Conservation (phyloP, 192 early-diverging fungal genomes). For the Polychytrium aggregatum region DNA sequence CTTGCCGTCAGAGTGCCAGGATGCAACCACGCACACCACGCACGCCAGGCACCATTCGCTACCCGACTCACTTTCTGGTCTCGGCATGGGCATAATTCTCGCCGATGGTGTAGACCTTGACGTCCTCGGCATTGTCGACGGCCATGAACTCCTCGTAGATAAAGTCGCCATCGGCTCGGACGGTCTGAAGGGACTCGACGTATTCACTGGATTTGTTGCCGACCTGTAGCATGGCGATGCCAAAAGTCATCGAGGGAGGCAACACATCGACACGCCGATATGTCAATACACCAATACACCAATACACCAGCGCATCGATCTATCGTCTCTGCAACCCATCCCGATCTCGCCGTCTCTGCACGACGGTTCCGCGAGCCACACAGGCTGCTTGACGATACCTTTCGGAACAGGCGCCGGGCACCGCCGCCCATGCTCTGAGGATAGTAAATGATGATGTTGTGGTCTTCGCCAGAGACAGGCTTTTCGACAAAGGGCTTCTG, state of each 20-base stretch:
- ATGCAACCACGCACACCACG: not conserved
- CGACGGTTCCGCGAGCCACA: no score
- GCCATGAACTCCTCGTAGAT: constrained; percentile 94
- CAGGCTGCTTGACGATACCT: constrained; percentile 2
- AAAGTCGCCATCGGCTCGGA: constrained; percentile 69
- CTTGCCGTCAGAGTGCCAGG: not conserved
- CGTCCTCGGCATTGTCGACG: constrained; percentile 91
- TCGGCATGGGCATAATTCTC: constrained; percentile 85
- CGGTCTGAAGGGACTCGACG: constrained; percentile 47
- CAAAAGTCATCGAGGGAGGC: no score
- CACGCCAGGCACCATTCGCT: no score
- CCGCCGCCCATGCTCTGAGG: constrained; percentile 62
- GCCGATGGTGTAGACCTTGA: constrained; percentile 96
- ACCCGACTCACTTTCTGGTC: constrained; percentile 75
- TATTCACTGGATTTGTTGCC: constrained; percentile 95
- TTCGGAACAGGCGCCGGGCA: constrained; percentile 29
- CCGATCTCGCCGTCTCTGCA: no score
- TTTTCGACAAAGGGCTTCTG: constrained; percentile 97
- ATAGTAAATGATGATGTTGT: constrained; percentile 97
- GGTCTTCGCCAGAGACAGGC: constrained; percentile 90
- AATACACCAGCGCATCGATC: no score
- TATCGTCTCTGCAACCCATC: no score
- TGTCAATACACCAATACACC: no score
- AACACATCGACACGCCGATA: no score
- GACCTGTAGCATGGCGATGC: constrained; percentile 33